Conservation (phyloP, 805 yeast species). For the Yamadazyma takamatsuzukensis region DNA sequence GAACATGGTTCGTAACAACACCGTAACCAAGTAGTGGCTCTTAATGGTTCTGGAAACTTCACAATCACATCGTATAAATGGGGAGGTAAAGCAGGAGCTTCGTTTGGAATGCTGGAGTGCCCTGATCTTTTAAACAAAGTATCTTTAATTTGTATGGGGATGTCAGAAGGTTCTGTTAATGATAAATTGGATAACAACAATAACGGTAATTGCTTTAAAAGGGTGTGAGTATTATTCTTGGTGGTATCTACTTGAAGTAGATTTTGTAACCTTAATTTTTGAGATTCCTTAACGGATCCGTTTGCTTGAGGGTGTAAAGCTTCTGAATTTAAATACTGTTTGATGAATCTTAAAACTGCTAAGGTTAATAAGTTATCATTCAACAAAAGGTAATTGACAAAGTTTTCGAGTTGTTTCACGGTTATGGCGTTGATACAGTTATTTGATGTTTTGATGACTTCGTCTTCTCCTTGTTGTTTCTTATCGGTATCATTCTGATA, state of each 20-base stretch:
- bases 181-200: constrained; percentile 37
- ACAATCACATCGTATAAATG: constrained; percentile 59
- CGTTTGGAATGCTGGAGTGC: constrained; percentile 49
- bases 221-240: constrained; percentile 46
- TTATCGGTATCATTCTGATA: constrained; percentile 31
- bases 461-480: constrained; percentile 13
- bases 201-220: constrained; percentile 60
- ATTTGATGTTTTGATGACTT: constrained; percentile 10
- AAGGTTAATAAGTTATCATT: constrained; percentile 69
- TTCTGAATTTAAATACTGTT: constrained; percentile 72
- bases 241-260: constrained; percentile 48
- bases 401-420: constrained; percentile 44
- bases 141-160: constrained; percentile 19
- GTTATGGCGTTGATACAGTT: constrained; percentile 40
- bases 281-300: constrained; percentile 27
- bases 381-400: constrained; percentile 57
- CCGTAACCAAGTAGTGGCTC: constrained; percentile 94
- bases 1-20: constrained; percentile 75
- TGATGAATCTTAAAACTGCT: constrained; percentile 76
- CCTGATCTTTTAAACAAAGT: constrained; percentile 51
- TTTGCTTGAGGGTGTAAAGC: constrained; percentile 31
- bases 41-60: constrained; percentile 71
- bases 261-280: constrained; percentile 41
- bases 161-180: constrained; percentile 28
- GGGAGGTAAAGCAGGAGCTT: constrained; percentile 58